Base-by-base conservation (phyloP, 2,329 filamentous ascomycete species). In the Hypoxylon sp. region DNA sequence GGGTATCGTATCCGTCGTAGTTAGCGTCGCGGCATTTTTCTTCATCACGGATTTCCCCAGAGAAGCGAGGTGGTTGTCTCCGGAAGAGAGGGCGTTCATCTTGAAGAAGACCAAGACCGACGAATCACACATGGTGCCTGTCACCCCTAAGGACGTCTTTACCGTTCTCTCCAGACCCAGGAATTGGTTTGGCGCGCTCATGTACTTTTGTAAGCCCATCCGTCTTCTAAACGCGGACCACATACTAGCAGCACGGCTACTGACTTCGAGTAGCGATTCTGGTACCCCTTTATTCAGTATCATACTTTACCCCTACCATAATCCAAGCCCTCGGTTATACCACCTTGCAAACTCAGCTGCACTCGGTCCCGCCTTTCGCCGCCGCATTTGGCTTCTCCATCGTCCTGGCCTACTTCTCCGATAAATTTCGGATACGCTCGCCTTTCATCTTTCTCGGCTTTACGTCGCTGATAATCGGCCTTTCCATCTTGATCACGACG, bases 301-400 rank as follows among this genome's bases (percentile, higher is more conserved):
- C 72, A 1, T 78, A 79, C 67, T 79, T 78, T 32, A 72, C 74
- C 0, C 77, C 77, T 1, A 75, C 77, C 0, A 79, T 79, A 24
- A 72, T 79, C 20, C 69, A 76, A 16, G 72, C 74, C 2, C 75
- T 79, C 9, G 77, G 78, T 14, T 79, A 78, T 62, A 64, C 67
- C 20, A 74, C 73, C 1, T 65, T 77, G 51, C 55, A 72, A n/a
- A 78, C 76, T 2, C 77, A 79, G 60, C 68, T 79, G 2, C 67
- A 79, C 18, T 79, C 77, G 1, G 77, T 79, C 0, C 77, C 77
- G 2, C 77, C 77, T 1, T 79, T 79, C 22, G 77, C 78, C 24
- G 74, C 78, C 51, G 75, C 77, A 9, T 73, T 79, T 8, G 73
- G 79, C 26, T 65, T 78, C 52, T 73, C 76, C 7, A 65, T 78